These are phyloP conservation scores for Smallanthus sonchifolius DNA, from an alignment of 129 eudicot genomes.

Conservation along the genomic window DNA sequence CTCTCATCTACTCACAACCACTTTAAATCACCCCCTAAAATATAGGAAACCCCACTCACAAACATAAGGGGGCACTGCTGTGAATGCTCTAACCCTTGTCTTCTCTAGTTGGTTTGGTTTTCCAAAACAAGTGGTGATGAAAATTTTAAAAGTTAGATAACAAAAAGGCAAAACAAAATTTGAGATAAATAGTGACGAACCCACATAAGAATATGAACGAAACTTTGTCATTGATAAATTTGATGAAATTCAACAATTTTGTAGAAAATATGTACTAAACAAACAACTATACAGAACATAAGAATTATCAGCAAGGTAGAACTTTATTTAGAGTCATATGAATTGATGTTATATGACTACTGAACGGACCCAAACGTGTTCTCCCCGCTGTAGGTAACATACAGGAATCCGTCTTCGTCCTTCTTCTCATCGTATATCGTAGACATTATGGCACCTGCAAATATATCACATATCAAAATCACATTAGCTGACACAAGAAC, in stretches of 20 bases:
- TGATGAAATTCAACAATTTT: conserved; percentile 13
- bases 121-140: too few species aligned
- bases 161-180: not conserved
- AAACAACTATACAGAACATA: conserved; percentile 17
- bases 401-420: conserved; percentile 70
- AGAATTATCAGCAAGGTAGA: not conserved
- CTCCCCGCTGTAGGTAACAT: conserved; percentile 74
- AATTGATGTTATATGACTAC: not conserved
- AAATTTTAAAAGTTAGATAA: too few species aligned
- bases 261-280: conserved; percentile 10
- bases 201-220: not conserved
- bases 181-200: not conserved
- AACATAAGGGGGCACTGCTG: too few species aligned
- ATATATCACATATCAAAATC: conserved; percentile 5
- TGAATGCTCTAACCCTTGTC: too few species aligned
- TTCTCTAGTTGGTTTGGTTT: too few species aligned
- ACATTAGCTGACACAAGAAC: not conserved
- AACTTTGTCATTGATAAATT: not conserved
- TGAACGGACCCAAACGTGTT: conserved; percentile 53
- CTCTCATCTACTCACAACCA: too few species aligned
- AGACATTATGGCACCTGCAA: conserved; percentile 61
- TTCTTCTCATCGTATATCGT: conserved; percentile 66
- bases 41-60: too few species aligned
- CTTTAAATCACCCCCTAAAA: too few species aligned
- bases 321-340: conserved; percentile 5